Evolutionary conservation across 306 rosid species (phyloP).

Genomic region (Acmispon strigosus): DNA sequence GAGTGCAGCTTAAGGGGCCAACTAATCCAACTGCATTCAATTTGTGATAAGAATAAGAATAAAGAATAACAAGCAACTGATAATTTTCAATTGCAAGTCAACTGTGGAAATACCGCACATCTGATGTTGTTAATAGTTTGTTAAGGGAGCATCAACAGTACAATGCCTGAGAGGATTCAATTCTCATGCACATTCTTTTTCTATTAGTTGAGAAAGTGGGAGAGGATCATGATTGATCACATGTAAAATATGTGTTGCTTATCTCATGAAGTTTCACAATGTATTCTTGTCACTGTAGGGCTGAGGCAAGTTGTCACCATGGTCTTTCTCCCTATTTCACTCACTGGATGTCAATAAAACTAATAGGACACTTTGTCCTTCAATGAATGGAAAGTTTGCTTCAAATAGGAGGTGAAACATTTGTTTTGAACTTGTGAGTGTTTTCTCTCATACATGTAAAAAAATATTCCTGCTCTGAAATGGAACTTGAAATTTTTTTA

Average conservation of each 20-base stretch:
- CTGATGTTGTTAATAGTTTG: conserved; percentile 11
- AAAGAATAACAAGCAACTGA: conserved; percentile 9
- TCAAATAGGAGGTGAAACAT: background rate
- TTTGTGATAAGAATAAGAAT: conserved; percentile 13
- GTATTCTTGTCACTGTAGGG: background rate
- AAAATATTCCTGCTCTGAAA: background rate
- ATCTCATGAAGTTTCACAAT: background rate
- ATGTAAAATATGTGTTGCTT: background rate
- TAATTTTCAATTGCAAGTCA: conserved; percentile 10
- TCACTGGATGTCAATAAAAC: conserved; percentile 23
- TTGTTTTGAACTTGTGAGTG: background rate
- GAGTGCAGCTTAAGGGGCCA: conserved; percentile 79
- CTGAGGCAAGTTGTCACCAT: conserved; percentile 2
- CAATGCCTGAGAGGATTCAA: conserved; percentile 8
- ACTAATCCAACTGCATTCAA: conserved; percentile 43
- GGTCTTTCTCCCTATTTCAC: conserved; percentile 13
- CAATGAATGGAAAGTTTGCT: conserved; percentile 16
- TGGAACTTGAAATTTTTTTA: background rate
- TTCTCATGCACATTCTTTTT: conserved; percentile 21
- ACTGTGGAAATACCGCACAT: conserved; percentile 11
- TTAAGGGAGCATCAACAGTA: conserved; percentile 2
- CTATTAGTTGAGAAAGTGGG: conserved; percentile 21
- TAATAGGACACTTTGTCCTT: conserved; percentile 24
- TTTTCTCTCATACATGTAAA: background rate
- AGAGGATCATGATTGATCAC: conserved; percentile 7